Conservation (phyloP, 441 rosid genomes). For the Manihot esculenta region DNA sequence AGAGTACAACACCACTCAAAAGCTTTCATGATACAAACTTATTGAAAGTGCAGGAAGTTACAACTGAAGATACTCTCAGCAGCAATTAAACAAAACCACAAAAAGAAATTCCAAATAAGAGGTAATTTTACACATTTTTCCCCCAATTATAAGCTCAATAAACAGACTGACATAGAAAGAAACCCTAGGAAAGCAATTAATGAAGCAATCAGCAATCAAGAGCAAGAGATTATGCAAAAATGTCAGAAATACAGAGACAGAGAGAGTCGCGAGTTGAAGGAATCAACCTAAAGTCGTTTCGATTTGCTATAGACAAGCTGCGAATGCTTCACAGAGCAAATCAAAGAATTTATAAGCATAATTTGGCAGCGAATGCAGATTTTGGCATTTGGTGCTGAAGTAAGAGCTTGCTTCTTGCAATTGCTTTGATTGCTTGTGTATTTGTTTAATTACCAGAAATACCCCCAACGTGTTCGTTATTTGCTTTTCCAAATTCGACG, state of each 20-base stretch:
- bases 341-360: neutral
- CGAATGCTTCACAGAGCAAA: neutral
- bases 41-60: neutral
- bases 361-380: neutral
- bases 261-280: neutral
- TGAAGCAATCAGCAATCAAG: neutral
- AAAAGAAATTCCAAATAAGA: neutral
- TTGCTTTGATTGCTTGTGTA: neutral
- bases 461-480: neutral
- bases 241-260: neutral
- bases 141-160: neutral
- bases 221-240: neutral
- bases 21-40: neutral
- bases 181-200: neutral
- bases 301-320: neutral
- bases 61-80: neutral
- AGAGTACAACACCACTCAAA: neutral
- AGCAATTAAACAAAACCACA: neutral
- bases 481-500: neutral
- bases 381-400: constrained; percentile 1
- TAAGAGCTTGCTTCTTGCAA: neutral
- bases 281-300: neutral
- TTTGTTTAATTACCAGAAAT: constrained; percentile 7
- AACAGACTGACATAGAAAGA: neutral
- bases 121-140: neutral